Base-by-base conservation (phyloP, 495 filamentous ascomycete species). In the Letharia columbiana region DNA sequence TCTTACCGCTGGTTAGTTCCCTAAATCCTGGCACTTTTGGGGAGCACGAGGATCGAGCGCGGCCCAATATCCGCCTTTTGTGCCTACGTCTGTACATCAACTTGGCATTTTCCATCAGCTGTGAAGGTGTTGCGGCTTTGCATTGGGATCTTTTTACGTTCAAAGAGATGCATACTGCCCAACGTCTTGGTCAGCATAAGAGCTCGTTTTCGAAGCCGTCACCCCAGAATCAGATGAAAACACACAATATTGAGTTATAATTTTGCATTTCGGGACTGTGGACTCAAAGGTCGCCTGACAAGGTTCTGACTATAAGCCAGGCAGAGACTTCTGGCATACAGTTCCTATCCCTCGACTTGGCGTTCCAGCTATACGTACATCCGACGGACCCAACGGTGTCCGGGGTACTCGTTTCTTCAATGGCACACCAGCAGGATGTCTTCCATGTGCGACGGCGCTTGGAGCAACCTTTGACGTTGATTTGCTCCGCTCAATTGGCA, bases 321-420 rank as follows among this genome's bases (percentile, higher is more conserved):
- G 89, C 62, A 91, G 89, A 3, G 85, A 82, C 44, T 65, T 65
- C 42, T 65, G 63, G 63, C 63, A 65, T 57, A 65, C 63, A 33
- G 17, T 23, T 13, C 72, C 87, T 1, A 83, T 93, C 54, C 83
- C 84, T 12, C 80, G 83, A 23, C 84, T 89, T 67, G 83, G 83
- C 45, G 87, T 92, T 61, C 89, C 90, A 17, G 80, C 86, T 4
- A 71, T 91, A 40, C 86, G 87, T 52, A 81, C 86, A 64, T 87
- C 86, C 33, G 89, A 91, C 71, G 89, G 89, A 4, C 89, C 89
- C 39, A 91, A 91, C 72, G 89, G 88, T 28, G 85, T 88, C 18
- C 85, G 88, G 41, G 89, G 89, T 11, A 87, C 86, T 7, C 79
- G 82, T n/a, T 89, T 89, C 76, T 89, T 89, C 75, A 86, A 89